Conservation (phyloP, 495 filamentous ascomycete genomes). For the Extremus antarcticus region DNA sequence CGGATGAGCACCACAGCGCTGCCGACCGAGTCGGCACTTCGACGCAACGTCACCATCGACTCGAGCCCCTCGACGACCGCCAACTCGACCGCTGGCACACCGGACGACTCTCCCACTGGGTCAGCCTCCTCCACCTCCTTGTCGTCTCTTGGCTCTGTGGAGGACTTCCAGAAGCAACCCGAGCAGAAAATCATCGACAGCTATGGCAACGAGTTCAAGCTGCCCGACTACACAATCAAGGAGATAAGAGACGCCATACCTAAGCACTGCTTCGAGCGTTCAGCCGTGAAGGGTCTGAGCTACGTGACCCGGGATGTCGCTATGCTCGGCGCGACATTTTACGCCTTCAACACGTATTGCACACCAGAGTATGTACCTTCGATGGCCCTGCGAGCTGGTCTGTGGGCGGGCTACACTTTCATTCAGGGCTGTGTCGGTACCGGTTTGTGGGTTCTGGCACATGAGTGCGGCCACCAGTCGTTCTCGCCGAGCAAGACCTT, state of each 20-base stretch:
- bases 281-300: slow-evolving; percentile 45
- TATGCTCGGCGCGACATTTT: slow-evolving; percentile 53
- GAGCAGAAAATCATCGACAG: slow-evolving; percentile 43
- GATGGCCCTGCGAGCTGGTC: slow-evolving; percentile 37
- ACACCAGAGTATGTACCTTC: slow-evolving; percentile 43
- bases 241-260: slow-evolving; percentile 74
- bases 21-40: slow-evolving; percentile 40
- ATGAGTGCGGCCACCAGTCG: slow-evolving; percentile 75
- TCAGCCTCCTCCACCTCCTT: slow-evolving; percentile 84
- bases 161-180: slow-evolving; percentile 33
- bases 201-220: slow-evolving; percentile 62
- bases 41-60: slow-evolving; percentile 40
- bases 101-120: slow-evolving; percentile 56
- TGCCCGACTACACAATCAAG: slow-evolving; percentile 71
- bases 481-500: slow-evolving; percentile 52
- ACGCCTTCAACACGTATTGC: slow-evolving; percentile 53
- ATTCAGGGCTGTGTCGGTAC: slow-evolving; percentile 68
- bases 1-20: slow-evolving; percentile 50
- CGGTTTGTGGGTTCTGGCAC: slow-evolving; percentile 73
- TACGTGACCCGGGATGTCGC: slow-evolving; percentile 64
- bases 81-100: slow-evolving; percentile 55
- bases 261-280: slow-evolving; percentile 69
- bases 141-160: slow-evolving; percentile 71
- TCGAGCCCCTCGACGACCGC: slow-evolving; percentile 44
- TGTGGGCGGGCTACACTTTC: slow-evolving; percentile 62